Conservation (phyloP, 2,329 filamentous ascomycete genomes). For the Dothiorella sarmentorum region DNA sequence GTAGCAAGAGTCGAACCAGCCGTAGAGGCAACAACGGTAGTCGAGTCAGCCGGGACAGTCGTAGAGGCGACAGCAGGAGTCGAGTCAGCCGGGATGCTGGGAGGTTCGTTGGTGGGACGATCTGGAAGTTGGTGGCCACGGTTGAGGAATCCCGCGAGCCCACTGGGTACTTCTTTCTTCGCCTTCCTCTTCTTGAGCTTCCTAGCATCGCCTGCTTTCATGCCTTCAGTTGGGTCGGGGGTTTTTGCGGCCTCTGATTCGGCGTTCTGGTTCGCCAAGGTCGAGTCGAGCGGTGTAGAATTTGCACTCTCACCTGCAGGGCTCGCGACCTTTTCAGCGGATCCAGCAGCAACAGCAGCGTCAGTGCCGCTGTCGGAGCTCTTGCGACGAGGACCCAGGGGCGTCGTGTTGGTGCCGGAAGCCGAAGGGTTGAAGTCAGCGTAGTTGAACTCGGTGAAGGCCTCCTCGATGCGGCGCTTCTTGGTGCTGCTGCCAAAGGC, state of each 20-base stretch:
- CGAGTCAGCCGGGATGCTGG: not conserved
- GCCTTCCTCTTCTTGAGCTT: conserved; percentile 19
- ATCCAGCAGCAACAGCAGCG: conserved; percentile 32
- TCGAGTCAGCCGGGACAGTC: too few species aligned
- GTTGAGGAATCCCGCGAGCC: conserved; percentile 32
- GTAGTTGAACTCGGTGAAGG: conserved; percentile 39
- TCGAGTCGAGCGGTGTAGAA: not conserved
- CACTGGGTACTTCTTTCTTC: conserved; percentile 23
- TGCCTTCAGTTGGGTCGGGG: not conserved
- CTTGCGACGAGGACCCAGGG: conserved; percentile 22
- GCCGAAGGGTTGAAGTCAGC: not conserved
- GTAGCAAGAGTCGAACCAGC: not conserved
- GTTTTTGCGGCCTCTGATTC: not conserved
- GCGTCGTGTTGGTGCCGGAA: not conserved
- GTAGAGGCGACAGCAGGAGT: not conserved
- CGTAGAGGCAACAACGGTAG: too few species aligned
- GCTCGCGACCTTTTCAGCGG: not conserved
- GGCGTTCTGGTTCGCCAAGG: not conserved
- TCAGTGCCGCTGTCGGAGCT: conserved; percentile 29
- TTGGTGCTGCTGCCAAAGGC: conserved; percentile 64
- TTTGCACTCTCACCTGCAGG: conserved; percentile 2
- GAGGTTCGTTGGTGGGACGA: not conserved
- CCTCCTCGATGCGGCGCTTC: conserved; percentile 63
- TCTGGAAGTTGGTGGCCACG: conserved; percentile 22
- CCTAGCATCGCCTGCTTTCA: not conserved